Evolutionary conservation across 371 early-diverging fungal genomes (phyloP), one percentile per base, ranked within the genome.

Genomic region (Mucor ambiguus): DNA sequence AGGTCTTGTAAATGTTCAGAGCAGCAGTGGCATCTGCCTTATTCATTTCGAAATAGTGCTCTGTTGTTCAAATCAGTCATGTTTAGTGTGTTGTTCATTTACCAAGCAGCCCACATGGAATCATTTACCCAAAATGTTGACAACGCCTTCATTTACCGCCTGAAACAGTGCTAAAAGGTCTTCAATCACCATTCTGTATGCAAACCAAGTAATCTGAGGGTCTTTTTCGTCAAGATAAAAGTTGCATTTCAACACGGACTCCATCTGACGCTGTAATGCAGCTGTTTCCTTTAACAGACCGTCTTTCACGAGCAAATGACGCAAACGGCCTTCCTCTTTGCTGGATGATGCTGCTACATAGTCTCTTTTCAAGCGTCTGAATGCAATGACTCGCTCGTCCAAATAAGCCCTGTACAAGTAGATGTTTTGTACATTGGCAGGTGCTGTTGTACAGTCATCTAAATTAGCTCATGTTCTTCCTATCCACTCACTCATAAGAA

Each of bases 81-180:
- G 20, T 6, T 43, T 30, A 54, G 33, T 22, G 12, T 20, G 22
- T 22, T 22, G 20, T 7, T 3, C 11, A 30, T 37, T 33, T 9
- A 7, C 8, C 7, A 24, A 24, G 43, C 7, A 4, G 11, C 37
- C 26, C 26, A 24, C 26, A 44, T 20, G 6, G 22, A 35, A 16
- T 30, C 20, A 20, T 6, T 41, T 48, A 90, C 93, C 88, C 60
- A 97, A 83, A 64, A 96, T 90, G 69, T 93, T 91, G 72, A 97
- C 91, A 22, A 95, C 90, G n/a, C 92, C 96, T 75, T 95, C 95
- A 75, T 96, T 97, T 76, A 95, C 83, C 14, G 93, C 83, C 73
- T 95, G 93, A 76, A 96, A 96, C 29, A 97, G 77, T 24, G 87
- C 82, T 57, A 97, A 80, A 74, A 94, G 78, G 66, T 97, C 98